These are phyloP conservation scores for Myxozyma monticola DNA, from an alignment of 805 yeast genomes.

Conservation along the genomic window DNA sequence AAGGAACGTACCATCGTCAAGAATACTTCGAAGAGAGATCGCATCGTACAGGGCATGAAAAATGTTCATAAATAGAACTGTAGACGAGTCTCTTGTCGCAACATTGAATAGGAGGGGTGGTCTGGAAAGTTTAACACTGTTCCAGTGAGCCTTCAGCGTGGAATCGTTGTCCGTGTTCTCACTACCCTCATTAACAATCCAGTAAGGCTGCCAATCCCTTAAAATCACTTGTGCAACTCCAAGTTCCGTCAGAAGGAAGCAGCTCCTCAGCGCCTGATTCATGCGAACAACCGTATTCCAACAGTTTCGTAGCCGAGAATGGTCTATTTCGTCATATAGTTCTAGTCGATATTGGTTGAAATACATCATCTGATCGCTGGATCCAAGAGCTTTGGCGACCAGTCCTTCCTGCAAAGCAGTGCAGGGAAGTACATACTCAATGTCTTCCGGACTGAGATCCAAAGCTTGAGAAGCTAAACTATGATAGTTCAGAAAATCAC, in stretches of 20 bases:
- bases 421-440: slow-evolving; percentile 29
- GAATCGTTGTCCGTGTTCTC: not conserved
- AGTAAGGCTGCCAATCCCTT: slow-evolving; percentile 22
- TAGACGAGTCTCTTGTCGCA: not conserved
- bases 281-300: slow-evolving; percentile 8
- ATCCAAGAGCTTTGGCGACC: slow-evolving; percentile 19
- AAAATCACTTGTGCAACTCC: slow-evolving; percentile 30
- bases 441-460: slow-evolving; percentile 17
- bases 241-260: slow-evolving; percentile 23
- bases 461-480: slow-evolving; percentile 13
- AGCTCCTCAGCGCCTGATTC: slow-evolving; percentile 24
- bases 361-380: slow-evolving; percentile 6
- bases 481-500: slow-evolving; percentile 11
- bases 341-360: slow-evolving; percentile 18
- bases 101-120: slow-evolving; percentile 19
- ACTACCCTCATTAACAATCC: slow-evolving; percentile 9
- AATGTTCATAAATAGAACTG: slow-evolving; percentile 12
- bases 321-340: slow-evolving; percentile 22
- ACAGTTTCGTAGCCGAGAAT: slow-evolving; percentile 3
- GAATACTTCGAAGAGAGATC: slow-evolving; percentile 19
- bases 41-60: slow-evolving; percentile 35
- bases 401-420: slow-evolving; percentile 34
- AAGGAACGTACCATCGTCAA: slow-evolving; percentile 25
- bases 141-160: slow-evolving; percentile 11
- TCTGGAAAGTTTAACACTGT: slow-evolving; percentile 11